Conservation (phyloP, 768 basidiomycete species). For the Gelatoporia subvermispora region DNA sequence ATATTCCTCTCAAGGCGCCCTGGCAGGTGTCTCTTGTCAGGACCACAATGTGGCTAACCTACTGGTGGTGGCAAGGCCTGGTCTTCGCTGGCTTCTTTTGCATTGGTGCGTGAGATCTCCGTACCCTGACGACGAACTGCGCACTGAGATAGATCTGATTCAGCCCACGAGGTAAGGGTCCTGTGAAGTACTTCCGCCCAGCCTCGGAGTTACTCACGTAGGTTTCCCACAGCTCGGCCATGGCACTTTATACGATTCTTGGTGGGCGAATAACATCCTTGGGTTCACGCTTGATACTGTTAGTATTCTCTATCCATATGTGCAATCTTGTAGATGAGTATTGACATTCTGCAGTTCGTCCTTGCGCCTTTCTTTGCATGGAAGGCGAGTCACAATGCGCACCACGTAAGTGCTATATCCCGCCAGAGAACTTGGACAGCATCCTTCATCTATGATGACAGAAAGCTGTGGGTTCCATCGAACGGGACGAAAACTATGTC, state of each 20-base stretch:
- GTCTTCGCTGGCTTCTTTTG: conserved; percentile 50
- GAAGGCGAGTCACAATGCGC: conserved; percentile 25
- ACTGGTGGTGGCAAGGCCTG: conserved; percentile 50
- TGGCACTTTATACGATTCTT: conserved; percentile 19
- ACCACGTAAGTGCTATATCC: conserved; percentile 23
- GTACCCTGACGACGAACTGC: not conserved
- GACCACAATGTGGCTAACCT: conserved; percentile 37
- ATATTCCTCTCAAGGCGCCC: conserved; percentile 22
- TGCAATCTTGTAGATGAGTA: not conserved
- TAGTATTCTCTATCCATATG: conserved; percentile 4
- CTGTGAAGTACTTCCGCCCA: conserved; percentile 6
- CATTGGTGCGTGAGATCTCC: conserved; percentile 31
- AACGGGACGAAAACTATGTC: conserved; percentile 29
- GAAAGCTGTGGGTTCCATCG: conserved; percentile 24
- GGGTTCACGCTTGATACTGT: conserved; percentile 26
- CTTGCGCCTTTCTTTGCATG: conserved; percentile 27
- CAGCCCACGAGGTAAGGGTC: conserved; percentile 18
- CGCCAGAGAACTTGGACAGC: not conserved
- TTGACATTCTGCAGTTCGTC: conserved; percentile 17
- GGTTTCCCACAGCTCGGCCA: conserved; percentile 22
- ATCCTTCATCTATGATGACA: conserved; percentile 6
- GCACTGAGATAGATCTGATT: not conserved
- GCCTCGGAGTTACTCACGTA: not conserved
- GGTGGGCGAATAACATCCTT: conserved; percentile 22
- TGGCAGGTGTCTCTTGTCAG: conserved; percentile 30